Evolutionary conservation across 169 alveolate species (phyloP).

Genomic region (Eimeria brunetti): DNA sequence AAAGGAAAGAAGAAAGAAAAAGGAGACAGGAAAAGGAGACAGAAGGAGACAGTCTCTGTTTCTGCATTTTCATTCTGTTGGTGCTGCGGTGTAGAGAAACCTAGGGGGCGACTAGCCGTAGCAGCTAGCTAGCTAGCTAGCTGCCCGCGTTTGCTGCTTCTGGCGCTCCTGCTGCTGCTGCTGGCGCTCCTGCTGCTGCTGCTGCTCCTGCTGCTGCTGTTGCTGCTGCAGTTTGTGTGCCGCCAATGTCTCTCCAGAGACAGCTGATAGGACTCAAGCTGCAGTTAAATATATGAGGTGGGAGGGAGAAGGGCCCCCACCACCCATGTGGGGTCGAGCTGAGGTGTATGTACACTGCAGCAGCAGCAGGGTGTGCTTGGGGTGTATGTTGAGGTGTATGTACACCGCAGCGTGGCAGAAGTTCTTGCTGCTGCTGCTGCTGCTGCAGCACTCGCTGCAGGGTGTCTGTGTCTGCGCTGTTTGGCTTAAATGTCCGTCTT

Average conservation of each 20-base stretch:
- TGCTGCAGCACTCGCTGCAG: background rate
- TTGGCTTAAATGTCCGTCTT: background rate
- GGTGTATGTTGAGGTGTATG: too few relatives aligned
- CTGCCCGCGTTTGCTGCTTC: background rate
- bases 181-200: slow-evolving; percentile 15
- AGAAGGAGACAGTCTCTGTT: too few relatives aligned
- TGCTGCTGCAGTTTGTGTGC: slow-evolving; percentile 11
- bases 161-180: background rate
- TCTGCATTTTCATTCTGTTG: too few relatives aligned
- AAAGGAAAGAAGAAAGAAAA: too few relatives aligned
- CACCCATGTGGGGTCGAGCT: background rate
- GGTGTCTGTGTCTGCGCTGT: background rate
- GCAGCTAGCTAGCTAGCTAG: too few relatives aligned
- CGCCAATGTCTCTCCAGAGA: slow-evolving; percentile 2
- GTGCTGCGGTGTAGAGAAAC: too few relatives aligned
- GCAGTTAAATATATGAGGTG: background rate
- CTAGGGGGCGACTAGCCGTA: too few relatives aligned
- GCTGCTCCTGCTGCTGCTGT: background rate
- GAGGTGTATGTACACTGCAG: background rate
- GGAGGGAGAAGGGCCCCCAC: background rate
- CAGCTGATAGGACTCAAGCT: background rate
- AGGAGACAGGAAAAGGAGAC: too few relatives aligned
- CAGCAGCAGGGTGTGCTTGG: too few relatives aligned
- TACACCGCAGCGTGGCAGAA: background rate
- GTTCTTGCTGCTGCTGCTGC: background rate